These are phyloP conservation scores for Polychaeton citri DNA, from an alignment of 2,329 filamentous ascomycete genomes.

Conservation along the genomic window DNA sequence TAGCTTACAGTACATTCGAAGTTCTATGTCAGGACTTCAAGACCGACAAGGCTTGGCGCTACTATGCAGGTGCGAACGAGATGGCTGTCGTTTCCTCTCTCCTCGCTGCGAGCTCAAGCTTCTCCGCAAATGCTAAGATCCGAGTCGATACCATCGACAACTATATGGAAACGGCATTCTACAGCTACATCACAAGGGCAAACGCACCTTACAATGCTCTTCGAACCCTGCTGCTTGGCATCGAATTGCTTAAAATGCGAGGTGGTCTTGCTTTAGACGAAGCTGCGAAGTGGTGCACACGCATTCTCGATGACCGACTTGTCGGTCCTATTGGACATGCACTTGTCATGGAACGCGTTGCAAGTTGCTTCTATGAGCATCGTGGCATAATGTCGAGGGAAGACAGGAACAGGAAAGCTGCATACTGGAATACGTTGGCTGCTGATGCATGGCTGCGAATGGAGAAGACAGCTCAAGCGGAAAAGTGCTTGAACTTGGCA, in stretches of 20 bases:
- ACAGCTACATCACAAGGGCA: conserved; percentile 83
- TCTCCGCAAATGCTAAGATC: conserved; percentile 43
- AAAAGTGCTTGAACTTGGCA: conserved; percentile 62
- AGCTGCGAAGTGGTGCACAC: conserved; percentile 71
- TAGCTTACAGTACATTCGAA: conserved; percentile 85
- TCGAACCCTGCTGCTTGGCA: conserved; percentile 59
- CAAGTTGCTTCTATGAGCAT: conserved; percentile 68
- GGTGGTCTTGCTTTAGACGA: conserved; percentile 73
- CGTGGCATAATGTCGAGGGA: conserved; percentile 56
- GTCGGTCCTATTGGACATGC: conserved; percentile 65
- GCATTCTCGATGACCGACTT: conserved; percentile 65
- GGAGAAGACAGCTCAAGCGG: conserved; percentile 64
- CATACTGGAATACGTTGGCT: conserved; percentile 73
- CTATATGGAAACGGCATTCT: conserved; percentile 79
- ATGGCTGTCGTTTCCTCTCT: conserved; percentile 83
- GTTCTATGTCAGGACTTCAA: conserved; percentile 77
- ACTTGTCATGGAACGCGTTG: conserved; percentile 73
- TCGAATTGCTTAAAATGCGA: conserved; percentile 72
- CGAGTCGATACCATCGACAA: conserved; percentile 71
- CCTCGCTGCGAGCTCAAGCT: conserved; percentile 52
- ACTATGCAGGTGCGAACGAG: conserved; percentile 87
- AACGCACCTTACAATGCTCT: conserved; percentile 66
- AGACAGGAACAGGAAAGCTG: conserved; percentile 66
- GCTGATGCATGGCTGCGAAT: conserved; percentile 73
- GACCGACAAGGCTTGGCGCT: conserved; percentile 93